A percentile compares a stretch with the other conserved stretches of the same genome.
phyloP scores from a whole-genome alignment of 208 protist species.

The Leishmania aethiopica region DNA sequence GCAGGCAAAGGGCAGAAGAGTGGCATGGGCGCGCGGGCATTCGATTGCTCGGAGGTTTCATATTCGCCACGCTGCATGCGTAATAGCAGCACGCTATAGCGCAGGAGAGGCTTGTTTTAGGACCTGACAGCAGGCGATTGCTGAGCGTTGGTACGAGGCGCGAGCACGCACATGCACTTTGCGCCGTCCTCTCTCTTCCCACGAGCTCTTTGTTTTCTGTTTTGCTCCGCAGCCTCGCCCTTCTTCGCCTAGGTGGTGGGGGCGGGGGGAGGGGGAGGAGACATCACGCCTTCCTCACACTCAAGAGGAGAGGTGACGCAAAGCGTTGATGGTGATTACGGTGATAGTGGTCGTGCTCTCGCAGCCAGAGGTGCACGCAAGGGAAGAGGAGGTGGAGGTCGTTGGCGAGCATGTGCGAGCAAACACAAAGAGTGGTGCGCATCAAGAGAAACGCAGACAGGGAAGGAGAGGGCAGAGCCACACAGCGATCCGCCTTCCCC shows the following conservation, averaged over 20 bases:
- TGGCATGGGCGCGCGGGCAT: neutral
- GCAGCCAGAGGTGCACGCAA: neutral
- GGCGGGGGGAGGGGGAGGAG: neutral
- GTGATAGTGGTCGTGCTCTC: neutral
- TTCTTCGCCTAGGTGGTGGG: neutral
- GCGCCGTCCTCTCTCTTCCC: neutral
- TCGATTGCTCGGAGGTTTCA: neutral
- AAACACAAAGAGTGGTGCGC: neutral
- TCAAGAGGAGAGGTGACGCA: neutral
- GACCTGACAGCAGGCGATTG: neutral
- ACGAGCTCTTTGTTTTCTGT: neutral
- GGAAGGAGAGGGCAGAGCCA: neutral
- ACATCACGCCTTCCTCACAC: neutral
- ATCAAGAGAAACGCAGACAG: neutral
- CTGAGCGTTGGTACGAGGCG: neutral
- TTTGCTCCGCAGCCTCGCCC: neutral
- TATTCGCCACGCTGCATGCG: neutral
- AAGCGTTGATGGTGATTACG: neutral
- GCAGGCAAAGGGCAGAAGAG: constrained; percentile 7
- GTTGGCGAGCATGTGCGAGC: neutral
- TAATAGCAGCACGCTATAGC: neutral
- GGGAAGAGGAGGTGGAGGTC: neutral
- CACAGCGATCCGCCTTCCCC: neutral
- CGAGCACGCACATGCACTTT: neutral
- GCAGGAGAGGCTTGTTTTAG: neutral